Conservation (phyloP, 2,329 filamentous ascomycete species). For the Volutella citrinella region DNA sequence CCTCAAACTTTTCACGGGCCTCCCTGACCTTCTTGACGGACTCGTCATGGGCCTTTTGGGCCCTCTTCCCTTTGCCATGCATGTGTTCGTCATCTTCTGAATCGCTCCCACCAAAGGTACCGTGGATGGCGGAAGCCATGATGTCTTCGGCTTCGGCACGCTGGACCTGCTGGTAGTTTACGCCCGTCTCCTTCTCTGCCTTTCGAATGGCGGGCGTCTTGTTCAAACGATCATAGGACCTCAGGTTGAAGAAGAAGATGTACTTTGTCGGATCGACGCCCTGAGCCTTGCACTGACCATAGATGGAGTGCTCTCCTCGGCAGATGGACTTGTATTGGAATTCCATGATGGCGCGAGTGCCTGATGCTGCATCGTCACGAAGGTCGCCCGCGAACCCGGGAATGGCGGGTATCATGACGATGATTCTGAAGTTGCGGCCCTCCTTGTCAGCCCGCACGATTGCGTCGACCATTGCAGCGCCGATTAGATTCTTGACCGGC, state of each 20-base stretch:
- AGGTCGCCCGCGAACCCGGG: slow-evolving; percentile 94
- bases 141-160: slow-evolving; percentile 85
- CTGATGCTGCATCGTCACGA: slow-evolving; percentile 74
- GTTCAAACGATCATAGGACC: slow-evolving; percentile 90
- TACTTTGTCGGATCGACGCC: slow-evolving; percentile 77
- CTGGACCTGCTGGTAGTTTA: slow-evolving; percentile 83
- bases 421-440: slow-evolving; percentile 83
- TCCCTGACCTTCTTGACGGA: slow-evolving; percentile 38
- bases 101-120: slow-evolving; percentile 41
- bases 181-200: slow-evolving; percentile 76
- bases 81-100: slow-evolving; percentile 48
- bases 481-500: slow-evolving; percentile 85
- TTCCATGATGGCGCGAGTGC: slow-evolving; percentile 94
- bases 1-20: slow-evolving; percentile 53
- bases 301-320: slow-evolving; percentile 88
- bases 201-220: slow-evolving; percentile 70
- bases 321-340: slow-evolving; percentile 97
- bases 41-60: slow-evolving; percentile 36
- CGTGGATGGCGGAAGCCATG: slow-evolving; percentile 72
- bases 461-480: slow-evolving; percentile 85
- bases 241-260: slow-evolving; percentile 91
- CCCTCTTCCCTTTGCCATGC: slow-evolving; percentile 35
- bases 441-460: slow-evolving; percentile 79
- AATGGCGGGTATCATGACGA: slow-evolving; percentile 85
- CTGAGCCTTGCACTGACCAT: slow-evolving; percentile 67